Conservation (phyloP, 306 rosid genomes). For the apple (Malus domestica) region DNA sequence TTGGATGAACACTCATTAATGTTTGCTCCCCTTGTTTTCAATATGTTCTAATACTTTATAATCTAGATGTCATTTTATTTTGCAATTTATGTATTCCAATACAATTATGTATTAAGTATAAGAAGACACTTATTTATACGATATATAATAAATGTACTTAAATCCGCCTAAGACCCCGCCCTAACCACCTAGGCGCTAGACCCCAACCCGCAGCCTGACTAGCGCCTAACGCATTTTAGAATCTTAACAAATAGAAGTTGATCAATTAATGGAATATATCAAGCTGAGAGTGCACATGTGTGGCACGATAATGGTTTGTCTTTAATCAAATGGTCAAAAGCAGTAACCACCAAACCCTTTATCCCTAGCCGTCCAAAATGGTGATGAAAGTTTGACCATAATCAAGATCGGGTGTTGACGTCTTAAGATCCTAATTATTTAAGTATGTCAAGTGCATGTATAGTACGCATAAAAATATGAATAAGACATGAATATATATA, state of each 20-base stretch:
- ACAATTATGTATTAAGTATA: no score
- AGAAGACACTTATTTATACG: no score
- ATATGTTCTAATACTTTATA: no score
- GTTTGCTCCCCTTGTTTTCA: no score
- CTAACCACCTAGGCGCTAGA: rapidly evolving
- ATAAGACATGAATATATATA: background rate
- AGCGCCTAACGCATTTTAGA: no score
- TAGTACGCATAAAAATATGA: background rate
- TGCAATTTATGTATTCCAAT: no score
- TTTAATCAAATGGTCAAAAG: constrained; percentile 12
- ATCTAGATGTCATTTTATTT: no score
- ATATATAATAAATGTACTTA: no score
- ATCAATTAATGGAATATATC: background rate
- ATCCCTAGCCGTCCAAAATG: background rate
- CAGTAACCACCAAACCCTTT: background rate
- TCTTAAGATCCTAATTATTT: background rate
- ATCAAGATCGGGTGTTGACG: constrained; percentile 13
- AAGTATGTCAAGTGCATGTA: background rate
- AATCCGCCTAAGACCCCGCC: no score
- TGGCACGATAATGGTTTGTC: background rate
- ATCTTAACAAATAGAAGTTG: background rate
- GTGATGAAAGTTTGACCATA: background rate
- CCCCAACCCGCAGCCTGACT: no score
- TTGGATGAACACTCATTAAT: no score
- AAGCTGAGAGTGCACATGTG: background rate